Base-by-base conservation (phyloP, 1,139 yeast genomes). In the Geotrichum restrictum region DNA sequence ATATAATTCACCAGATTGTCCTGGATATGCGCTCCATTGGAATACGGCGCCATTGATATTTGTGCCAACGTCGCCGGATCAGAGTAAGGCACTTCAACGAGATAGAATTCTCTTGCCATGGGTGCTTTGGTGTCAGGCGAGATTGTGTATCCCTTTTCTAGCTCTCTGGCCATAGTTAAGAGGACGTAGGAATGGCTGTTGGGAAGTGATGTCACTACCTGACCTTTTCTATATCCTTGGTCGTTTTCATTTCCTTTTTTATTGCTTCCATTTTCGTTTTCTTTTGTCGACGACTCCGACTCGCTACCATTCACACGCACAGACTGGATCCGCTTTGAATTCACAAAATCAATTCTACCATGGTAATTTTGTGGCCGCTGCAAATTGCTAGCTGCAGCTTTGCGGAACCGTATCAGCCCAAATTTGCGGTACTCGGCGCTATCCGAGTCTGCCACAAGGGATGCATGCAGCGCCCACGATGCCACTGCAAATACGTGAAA, bases 401-500 rank as follows among this genome's bases (percentile, higher is more conserved):
- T 69, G 56, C 76, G 73, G 67, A 89, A 89, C 54, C 96, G 71
- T 41, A 79, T 80, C 5, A 75, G 62, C 0, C 96, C 96, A 57
- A 76, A 73, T 51, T 75, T 73, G 38, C 89, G 73, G 64, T 84
- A 69, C 60, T 83, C 85, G 0, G 84, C 82, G 1, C 83, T 75
- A 60, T 88, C 94, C 53, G 86, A 82, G 64, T 79, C 88, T 22
- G 93, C 93, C 1, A 89, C 93, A 51, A 89, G 68, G 2, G 91
- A 78, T 1, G 96, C 91, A 68, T 89, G 97, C 59, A 88, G 79
- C 0, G 83, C 95, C 88, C 95, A 83, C 0, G 96, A 86, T 0
- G 82, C 73, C 1, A 88, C 95, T 1, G 86, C 88, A 29, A 44
- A 49, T 3, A 56, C 50, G 16, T 32, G 43, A 21, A 52, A 46